Conservation (phyloP, 768 basidiomycete genomes). For the Phaeotremella fagi region DNA sequence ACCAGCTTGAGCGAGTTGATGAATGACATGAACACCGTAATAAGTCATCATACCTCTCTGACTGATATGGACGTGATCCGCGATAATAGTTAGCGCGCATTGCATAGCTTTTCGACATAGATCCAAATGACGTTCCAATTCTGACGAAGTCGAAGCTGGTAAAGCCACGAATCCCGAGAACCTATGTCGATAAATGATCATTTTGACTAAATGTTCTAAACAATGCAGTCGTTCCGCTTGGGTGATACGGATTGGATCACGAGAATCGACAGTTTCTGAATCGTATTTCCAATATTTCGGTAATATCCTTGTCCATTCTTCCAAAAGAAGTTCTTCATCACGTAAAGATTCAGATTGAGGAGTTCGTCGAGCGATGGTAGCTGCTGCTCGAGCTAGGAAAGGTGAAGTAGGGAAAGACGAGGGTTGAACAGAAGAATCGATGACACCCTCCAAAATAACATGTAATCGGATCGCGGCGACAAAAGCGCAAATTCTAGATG, state of each 20-base stretch:
- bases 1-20: constrained; percentile 89
- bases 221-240: constrained; percentile 83
- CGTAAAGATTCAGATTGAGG: constrained; percentile 40
- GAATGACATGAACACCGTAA: constrained; percentile 91
- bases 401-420: constrained; percentile 67
- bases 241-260: constrained; percentile 82
- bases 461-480: constrained; percentile 70
- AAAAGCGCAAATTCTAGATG: constrained; percentile 76
- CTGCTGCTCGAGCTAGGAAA: constrained; percentile 70
- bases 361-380: constrained; percentile 58
- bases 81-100: constrained; percentile 74
- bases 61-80: constrained; percentile 69
- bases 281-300: constrained; percentile 76
- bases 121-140: constrained; percentile 54
- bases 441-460: constrained; percentile 79
- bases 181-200: constrained; percentile 83
- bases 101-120: constrained; percentile 60
- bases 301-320: constrained; percentile 68
- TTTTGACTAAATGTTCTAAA: constrained; percentile 76
- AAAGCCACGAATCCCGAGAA: constrained; percentile 51
- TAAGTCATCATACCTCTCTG: constrained; percentile 88
- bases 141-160: constrained; percentile 55
- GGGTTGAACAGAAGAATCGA: constrained; percentile 62
- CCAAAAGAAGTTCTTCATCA: constrained; percentile 75
- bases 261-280: constrained; percentile 70